Conservation (phyloP, 106 monocot genomes). For the Acorus calamus region DNA sequence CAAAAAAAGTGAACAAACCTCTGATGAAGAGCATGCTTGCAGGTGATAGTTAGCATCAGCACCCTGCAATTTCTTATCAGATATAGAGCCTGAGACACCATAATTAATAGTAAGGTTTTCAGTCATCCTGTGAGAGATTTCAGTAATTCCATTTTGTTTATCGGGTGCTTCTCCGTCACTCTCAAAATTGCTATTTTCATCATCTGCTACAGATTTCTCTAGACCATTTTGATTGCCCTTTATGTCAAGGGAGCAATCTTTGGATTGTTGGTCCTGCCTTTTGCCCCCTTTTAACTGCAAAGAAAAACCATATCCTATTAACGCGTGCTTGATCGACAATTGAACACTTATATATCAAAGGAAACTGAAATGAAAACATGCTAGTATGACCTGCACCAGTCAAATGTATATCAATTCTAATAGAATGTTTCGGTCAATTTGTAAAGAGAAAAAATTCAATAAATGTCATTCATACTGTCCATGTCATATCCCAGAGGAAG, state of each 20-base stretch:
- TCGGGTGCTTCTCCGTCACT: slow-evolving; percentile 22
- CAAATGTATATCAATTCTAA: too few relatives aligned
- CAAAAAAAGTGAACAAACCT: slow-evolving; percentile 31
- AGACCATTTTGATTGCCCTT: slow-evolving; percentile 26
- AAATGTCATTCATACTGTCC: too few relatives aligned
- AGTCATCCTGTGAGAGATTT: slow-evolving; percentile 37
- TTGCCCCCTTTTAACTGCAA: slow-evolving; percentile 53
- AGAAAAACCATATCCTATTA: background rate
- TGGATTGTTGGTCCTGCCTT: slow-evolving; percentile 19
- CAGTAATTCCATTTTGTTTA: slow-evolving; percentile 18
- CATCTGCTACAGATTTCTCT: slow-evolving; percentile 28
- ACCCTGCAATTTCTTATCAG: slow-evolving; percentile 33
- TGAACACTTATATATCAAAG: too few relatives aligned
- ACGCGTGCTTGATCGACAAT: too few relatives aligned
- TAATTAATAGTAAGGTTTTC: slow-evolving; percentile 35
- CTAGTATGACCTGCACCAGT: too few relatives aligned
- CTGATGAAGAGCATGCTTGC: slow-evolving; percentile 22
- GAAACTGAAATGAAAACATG: too few relatives aligned
- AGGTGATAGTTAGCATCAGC: slow-evolving; percentile 14
- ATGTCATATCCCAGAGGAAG: too few relatives aligned
- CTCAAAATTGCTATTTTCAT: slow-evolving; percentile 43
- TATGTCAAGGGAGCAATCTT: slow-evolving; percentile 6
- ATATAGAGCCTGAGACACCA: slow-evolving; percentile 17
- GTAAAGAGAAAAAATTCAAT: too few relatives aligned
- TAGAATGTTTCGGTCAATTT: too few relatives aligned